Evolutionary conservation across 371 early-diverging fungal genomes (phyloP).

Genomic region (Mortierella polycephala): DNA sequence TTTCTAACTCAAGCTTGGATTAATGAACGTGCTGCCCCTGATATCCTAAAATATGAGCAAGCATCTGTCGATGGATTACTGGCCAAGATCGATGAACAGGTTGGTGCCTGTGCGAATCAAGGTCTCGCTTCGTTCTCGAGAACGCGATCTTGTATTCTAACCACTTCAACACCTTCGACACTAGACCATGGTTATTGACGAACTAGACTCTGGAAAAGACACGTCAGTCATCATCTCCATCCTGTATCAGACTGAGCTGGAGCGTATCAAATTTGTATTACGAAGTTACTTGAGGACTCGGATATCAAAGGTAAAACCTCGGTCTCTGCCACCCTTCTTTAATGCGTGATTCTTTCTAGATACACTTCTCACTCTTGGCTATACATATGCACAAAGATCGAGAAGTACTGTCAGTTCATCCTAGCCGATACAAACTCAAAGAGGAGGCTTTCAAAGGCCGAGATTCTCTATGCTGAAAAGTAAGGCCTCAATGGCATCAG

Average conservation of each 20-base stretch:
- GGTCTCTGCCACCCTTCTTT: no score
- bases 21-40: conserved; percentile 85
- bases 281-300: conserved; percentile 79
- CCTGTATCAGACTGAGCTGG: conserved; percentile 83
- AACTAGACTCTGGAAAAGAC: conserved; percentile 41
- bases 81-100: conserved; percentile 73
- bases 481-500: conserved; percentile 13
- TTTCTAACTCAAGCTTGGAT: conserved; percentile 78
- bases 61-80: conserved; percentile 67
- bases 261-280: conserved; percentile 82
- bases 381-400: not conserved
- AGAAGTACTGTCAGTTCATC: conserved; percentile 53
- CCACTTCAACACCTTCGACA: no score
- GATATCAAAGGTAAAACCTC: conserved; percentile 64
- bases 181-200: conserved; percentile 31
- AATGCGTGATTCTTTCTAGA: no score
- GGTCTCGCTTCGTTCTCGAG: no score
- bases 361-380: no score
- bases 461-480: conserved; percentile 63
- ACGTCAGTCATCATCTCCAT: conserved; percentile 61
- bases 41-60: conserved; percentile 73
- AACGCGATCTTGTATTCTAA: no score
- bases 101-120: conserved; percentile 3
- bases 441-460: conserved; percentile 59
- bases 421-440: conserved; percentile 51